Evolutionary conservation across 108 stramenopile species (phyloP).

Genomic region (Skeletonema costatum): DNA sequence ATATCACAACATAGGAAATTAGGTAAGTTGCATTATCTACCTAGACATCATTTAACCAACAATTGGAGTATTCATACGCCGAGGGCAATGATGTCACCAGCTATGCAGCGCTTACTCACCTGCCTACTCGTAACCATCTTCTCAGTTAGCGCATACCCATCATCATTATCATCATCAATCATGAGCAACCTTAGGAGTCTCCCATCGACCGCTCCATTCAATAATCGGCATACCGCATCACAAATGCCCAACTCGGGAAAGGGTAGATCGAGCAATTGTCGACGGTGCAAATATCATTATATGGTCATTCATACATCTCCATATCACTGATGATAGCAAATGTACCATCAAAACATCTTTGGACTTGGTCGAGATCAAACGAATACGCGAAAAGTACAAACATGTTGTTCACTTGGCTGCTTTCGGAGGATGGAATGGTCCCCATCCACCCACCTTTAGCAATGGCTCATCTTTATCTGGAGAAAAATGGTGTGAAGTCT

Average conservation of each 20-base stretch:
- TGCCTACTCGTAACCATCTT: not conserved
- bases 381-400: slow-evolving; percentile 34
- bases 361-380: slow-evolving; percentile 43
- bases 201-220: slow-evolving; percentile 7
- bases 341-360: slow-evolving; percentile 34
- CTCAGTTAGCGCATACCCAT: not conserved
- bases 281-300: slow-evolving; percentile 75
- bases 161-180: not conserved
- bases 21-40: too few relatives aligned
- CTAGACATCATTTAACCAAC: too few relatives aligned
- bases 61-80: too few relatives aligned
- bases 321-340: slow-evolving; percentile 11
- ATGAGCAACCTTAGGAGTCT: not conserved
- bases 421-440: slow-evolving; percentile 87
- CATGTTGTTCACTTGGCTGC: slow-evolving; percentile 65
- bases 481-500: slow-evolving; percentile 52
- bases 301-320: slow-evolving; percentile 68
- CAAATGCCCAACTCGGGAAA: slow-evolving; percentile 42
- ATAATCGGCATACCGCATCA: slow-evolving; percentile 44
- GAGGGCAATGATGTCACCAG: too few relatives aligned
- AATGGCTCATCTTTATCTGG: slow-evolving; percentile 21
- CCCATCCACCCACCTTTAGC: slow-evolving; percentile 50
- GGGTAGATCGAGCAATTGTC: slow-evolving; percentile 47
- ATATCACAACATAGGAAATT: too few relatives aligned
- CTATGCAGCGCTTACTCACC: not conserved